Conservation (phyloP, 2,329 filamentous ascomycete species). For the Sarocladiaceae sp. region DNA sequence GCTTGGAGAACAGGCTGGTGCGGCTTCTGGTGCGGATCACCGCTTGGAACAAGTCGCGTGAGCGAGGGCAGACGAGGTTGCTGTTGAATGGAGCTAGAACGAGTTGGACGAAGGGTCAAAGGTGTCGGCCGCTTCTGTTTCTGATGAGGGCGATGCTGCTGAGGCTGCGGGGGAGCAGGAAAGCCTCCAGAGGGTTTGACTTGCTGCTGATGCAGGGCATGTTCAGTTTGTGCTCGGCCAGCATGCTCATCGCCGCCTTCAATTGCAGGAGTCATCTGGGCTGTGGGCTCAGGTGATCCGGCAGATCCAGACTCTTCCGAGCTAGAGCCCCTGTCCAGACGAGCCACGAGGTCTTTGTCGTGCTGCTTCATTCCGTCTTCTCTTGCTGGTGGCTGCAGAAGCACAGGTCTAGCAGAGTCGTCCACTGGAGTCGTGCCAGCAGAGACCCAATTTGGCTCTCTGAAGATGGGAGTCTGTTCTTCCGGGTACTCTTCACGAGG, state of each 20-base stretch:
- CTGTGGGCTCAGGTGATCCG: not conserved
- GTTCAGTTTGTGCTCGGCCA: too few relatives aligned
- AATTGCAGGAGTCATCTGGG: not conserved
- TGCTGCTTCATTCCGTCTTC: conserved; percentile 1
- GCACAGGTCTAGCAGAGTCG: not conserved
- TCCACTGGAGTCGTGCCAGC: not conserved
- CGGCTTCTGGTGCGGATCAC: not conserved
- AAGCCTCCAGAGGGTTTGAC: not conserved
- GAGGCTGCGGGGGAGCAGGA: conserved; percentile 41
- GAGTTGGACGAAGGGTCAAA: not conserved
- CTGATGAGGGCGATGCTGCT: conserved; percentile 34
- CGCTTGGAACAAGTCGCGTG: not conserved
- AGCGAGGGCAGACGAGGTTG: not conserved
- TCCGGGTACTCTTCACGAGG: not conserved
- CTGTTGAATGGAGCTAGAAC: not conserved
- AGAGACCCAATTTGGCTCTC: not conserved
- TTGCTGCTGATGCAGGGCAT: not conserved
- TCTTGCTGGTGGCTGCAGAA: not conserved
- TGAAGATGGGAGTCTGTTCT: not conserved
- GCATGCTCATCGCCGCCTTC: not conserved
- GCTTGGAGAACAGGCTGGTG: not conserved
- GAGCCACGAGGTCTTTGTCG: conserved; percentile 4
- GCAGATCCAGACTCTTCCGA: not conserved
- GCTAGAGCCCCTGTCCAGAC: conserved; percentile 1
- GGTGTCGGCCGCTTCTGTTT: not conserved